Base-by-base conservation (phyloP, 2,329 filamentous ascomycete genomes). In the Trichoderma citrinoviride region DNA sequence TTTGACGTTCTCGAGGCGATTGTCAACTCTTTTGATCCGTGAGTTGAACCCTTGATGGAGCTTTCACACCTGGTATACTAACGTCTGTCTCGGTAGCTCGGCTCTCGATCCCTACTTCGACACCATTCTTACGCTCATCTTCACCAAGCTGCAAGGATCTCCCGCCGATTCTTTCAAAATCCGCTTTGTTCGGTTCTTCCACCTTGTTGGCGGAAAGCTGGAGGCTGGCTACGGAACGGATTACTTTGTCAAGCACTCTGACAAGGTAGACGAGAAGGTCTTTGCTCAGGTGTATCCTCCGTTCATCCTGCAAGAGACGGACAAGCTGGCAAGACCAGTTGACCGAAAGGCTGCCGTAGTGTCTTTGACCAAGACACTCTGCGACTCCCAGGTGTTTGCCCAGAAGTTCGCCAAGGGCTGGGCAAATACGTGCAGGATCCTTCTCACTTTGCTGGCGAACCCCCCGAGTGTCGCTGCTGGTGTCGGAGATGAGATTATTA, bases 321-420 rank as follows among this genome's bases (percentile, higher is more conserved):
- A 94, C 75, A 93, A 96, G 77, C 85, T 99, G 27, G 88, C 90
- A 27, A 88, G 92, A 5, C 93, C 95, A 1, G 83, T 92, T 37
- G 96, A 99, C 75, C 91, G 95, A 71, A 99, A 99, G 79, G 89
- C 90, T 2, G 95, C 94, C 2, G 93, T 97, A 21, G 86, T 99
- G 40, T 97, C 93, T 1, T 88, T 97, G 69, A 94, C 94, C 41
- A 97, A 96, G 80, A 96, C 93, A 1, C 82, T 98, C 25, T 90
- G 92, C 69, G 91, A 96, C 77, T 96, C 92, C 7, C 82, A 89
- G 70, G 88, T 91, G 0, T 98, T 99, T 73, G 90, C 91, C 0
- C 84, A 88, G 64, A 87, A 89, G 66, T 95, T 94, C 74, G 85
- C 89, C 72, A 94, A 95, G 78, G 93, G 95, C 49, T 99, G 96